Conservation (phyloP, 768 basidiomycete species). For the Naganishia antarctica region DNA sequence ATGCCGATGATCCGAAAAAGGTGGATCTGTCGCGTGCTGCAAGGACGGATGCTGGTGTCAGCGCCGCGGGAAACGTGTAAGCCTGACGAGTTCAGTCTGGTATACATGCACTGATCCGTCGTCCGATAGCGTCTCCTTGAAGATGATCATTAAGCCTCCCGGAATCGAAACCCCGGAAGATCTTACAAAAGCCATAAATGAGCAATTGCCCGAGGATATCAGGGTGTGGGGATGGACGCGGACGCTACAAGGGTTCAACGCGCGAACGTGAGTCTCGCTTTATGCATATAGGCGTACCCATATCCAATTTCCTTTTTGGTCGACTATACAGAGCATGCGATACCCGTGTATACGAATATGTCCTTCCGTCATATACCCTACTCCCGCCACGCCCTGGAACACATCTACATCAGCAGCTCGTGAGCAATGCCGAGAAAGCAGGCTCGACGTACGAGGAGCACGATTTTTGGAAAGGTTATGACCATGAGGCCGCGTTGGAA, state of each 20-base stretch:
- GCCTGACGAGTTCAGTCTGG: slow-evolving; percentile 37
- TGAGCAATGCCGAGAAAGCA: slow-evolving; percentile 18
- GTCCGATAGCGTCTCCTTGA: slow-evolving; percentile 54
- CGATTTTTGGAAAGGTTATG: slow-evolving; percentile 44
- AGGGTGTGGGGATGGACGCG: slow-evolving; percentile 84
- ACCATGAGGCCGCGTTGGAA: slow-evolving; percentile 29
- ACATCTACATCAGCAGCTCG: slow-evolving; percentile 52
- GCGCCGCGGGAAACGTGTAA: slow-evolving; percentile 93
- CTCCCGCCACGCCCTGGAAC: slow-evolving; percentile 80
- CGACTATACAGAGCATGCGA: slow-evolving; percentile 69
- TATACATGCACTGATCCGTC: neutral
- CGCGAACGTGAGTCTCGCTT: slow-evolving; percentile 46
- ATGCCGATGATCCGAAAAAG: slow-evolving; percentile 83
- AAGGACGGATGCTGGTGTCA: slow-evolving; percentile 93
- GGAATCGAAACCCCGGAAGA: slow-evolving; percentile 57
- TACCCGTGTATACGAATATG: slow-evolving; percentile 95
- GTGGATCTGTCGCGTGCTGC: slow-evolving; percentile 82
- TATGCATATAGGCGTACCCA: too few relatives aligned
- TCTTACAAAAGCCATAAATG: slow-evolving; percentile 69
- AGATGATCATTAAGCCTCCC: slow-evolving; percentile 75
- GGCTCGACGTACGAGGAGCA: slow-evolving; percentile 26
- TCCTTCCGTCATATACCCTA: slow-evolving; percentile 87
- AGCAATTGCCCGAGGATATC: slow-evolving; percentile 82
- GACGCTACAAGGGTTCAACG: slow-evolving; percentile 51
- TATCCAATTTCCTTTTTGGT: neutral